Evolutionary conservation across 371 early-diverging fungal species (phyloP).

Genomic region (Choanephora cucurbitarum): DNA sequence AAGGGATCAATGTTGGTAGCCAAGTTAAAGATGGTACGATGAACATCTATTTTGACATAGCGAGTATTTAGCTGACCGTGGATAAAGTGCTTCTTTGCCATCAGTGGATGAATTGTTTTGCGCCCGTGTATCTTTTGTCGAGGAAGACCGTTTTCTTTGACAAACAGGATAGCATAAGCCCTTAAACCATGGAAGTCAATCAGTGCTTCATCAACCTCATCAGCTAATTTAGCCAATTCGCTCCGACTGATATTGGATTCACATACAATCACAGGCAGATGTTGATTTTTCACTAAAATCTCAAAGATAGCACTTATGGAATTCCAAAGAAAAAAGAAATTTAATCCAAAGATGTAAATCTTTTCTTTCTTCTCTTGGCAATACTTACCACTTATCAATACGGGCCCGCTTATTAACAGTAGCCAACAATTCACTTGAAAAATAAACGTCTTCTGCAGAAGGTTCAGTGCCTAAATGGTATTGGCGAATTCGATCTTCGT

Average conservation of each 20-base stretch:
- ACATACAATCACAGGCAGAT: constrained; percentile 65
- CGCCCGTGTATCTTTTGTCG: constrained; percentile 68
- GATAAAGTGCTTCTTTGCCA: constrained; percentile 62
- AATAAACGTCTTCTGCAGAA: constrained; percentile 53
- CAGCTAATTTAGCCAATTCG: constrained; percentile 51
- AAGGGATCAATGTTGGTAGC: constrained; percentile 47
- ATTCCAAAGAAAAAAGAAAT: too few species aligned
- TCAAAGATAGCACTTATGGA: constrained; percentile 61
- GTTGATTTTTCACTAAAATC: constrained; percentile 57
- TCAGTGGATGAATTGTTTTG: constrained; percentile 56
- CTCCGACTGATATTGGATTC: constrained; percentile 55
- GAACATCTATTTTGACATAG: constrained; percentile 49
- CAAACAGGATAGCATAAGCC: constrained; percentile 60
- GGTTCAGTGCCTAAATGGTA: constrained; percentile 42
- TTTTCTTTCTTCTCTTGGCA: constrained; percentile 1
- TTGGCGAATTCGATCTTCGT: constrained; percentile 70
- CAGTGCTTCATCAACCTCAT: constrained; percentile 56
- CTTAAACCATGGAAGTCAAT: constrained; percentile 59
- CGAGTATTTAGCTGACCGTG: constrained; percentile 50
- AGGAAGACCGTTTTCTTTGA: constrained; percentile 59
- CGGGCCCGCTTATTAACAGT: constrained; percentile 49
- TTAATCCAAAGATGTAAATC: neutral
- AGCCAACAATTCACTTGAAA: constrained; percentile 50
- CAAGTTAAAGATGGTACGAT: constrained; percentile 52
- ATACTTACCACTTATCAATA: constrained; percentile 57